Evolutionary conservation across 768 basidiomycete genomes (phyloP), one percentile per base, ranked within the genome.

Genomic region (Chalciporus chontae): DNA sequence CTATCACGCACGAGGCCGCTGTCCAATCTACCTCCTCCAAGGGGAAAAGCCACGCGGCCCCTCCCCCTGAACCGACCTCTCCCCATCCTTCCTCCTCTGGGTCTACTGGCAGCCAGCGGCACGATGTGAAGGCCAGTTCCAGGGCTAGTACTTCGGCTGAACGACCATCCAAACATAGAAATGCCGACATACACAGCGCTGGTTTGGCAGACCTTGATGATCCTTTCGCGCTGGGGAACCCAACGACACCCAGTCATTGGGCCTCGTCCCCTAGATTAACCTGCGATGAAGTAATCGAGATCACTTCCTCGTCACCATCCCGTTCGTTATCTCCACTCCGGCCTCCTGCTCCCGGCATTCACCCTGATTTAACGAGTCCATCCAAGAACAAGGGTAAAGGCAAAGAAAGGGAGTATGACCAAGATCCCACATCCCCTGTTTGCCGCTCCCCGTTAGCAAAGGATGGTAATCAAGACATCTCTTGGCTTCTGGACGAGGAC

Each of bases 401-500:
- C 13, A 52, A 65, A 43, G 51, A 52, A 47, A 45, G 45, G 40
- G 26, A 23, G 13, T 15, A 19, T n/a, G 41, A 58, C n/a, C 45
- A 5, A 40, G 27, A 46, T 29, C 5, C 32, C 15, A 40, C 42
- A 18, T 40, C 39, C n/a, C 17, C 50, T 14, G n/a, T 45, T 17
- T 15, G 32, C n/a, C 11, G 42, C 26, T 8, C 45, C 15, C 48
- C 42, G 15, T 17, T 45, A 9, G 19, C 38, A 45, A 51, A 27
- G 24, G 41, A 38, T 13, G 52, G 47, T 15, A 62, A 71, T 32
- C 64, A 73, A 42, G 74, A 74, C 56, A 82, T 87, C 69, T 76
- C 79, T 2, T 87, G 84, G 85, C 69, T 88, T 18, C 63, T 87
- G 9, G 83, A 81, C 21, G 83, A 82, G 49, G 83, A 81, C 21